These are phyloP conservation scores for Ceratocystis albifundus DNA, from an alignment of 2,329 filamentous ascomycete species.

Conservation along the genomic window DNA sequence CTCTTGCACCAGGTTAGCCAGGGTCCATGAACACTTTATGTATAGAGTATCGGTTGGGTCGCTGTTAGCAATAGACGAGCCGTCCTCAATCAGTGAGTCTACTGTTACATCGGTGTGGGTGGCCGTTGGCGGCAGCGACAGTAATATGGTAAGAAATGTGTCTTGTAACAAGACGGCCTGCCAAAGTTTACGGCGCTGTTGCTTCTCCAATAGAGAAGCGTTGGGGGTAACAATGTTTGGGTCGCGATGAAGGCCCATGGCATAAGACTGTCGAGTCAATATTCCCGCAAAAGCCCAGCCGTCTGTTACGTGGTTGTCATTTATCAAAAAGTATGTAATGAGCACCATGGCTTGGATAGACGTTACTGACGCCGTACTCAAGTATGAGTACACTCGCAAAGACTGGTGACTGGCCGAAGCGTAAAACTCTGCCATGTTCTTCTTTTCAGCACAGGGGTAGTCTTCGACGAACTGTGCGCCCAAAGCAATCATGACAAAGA, in stretches of 20 bases:
- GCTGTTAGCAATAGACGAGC: slow-evolving; percentile 44
- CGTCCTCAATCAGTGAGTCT: slow-evolving; percentile 58
- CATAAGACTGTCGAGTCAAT: slow-evolving; percentile 64
- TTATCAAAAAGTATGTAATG: slow-evolving; percentile 72
- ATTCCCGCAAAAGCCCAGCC: slow-evolving; percentile 75
- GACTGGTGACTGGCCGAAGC: slow-evolving; percentile 70
- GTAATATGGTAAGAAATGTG: slow-evolving; percentile 65
- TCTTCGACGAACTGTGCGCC: slow-evolving; percentile 64
- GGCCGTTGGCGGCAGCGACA: slow-evolving; percentile 64
- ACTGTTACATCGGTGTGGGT: slow-evolving; percentile 71
- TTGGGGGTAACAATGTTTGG: slow-evolving; percentile 61
- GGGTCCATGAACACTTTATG: slow-evolving; percentile 64
- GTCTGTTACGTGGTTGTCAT: slow-evolving; percentile 73
- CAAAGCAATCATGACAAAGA: slow-evolving; percentile 66
- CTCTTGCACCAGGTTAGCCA: slow-evolving; percentile 67
- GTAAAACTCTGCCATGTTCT: slow-evolving; percentile 71
- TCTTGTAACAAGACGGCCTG: slow-evolving; percentile 71
- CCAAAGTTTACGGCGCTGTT: slow-evolving; percentile 69
- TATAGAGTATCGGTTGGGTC: slow-evolving; percentile 58
- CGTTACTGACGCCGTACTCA: slow-evolving; percentile 60
- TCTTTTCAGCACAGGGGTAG: slow-evolving; percentile 48
- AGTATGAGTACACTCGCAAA: slow-evolving; percentile 61
- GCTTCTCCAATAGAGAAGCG: slow-evolving; percentile 59
- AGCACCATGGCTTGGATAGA: slow-evolving; percentile 72
- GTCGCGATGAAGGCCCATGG: slow-evolving; percentile 69